A percentile compares a stretch with the other conserved stretches of the same genome.
These are phyloP conservation scores for Phlebiopsis flavidoalba DNA, from an alignment of 768 basidiomycete species.

Conservation along the genomic window DNA sequence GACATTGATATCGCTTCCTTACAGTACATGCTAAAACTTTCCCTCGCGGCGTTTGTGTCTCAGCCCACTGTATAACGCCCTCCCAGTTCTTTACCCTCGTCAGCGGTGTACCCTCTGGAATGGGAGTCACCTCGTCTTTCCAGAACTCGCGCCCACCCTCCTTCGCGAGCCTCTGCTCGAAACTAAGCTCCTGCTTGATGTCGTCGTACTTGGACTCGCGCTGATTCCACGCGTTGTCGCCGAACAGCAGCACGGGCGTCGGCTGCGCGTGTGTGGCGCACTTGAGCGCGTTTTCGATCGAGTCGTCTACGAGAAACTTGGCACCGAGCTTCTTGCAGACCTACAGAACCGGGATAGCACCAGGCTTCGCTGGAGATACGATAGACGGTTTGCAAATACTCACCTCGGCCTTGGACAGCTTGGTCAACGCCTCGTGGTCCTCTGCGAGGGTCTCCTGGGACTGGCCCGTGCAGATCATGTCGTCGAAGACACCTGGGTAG, in stretches of 20 bases:
- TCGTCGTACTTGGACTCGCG: constrained; percentile 43
- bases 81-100: constrained; percentile 60
- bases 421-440: constrained; percentile 42
- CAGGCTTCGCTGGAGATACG: neutral
- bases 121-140: constrained; percentile 42
- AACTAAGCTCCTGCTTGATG: constrained; percentile 47
- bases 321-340: constrained; percentile 63
- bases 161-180: constrained; percentile 41
- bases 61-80: constrained; percentile 48
- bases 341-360: constrained; percentile 25
- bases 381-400: constrained; percentile 10
- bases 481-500: constrained; percentile 59
- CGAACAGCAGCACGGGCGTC: constrained; percentile 65
- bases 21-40: constrained; percentile 3
- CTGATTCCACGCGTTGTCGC: constrained; percentile 73
- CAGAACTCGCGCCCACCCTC: constrained; percentile 52
- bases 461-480: constrained; percentile 69
- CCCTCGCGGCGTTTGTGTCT: constrained; percentile 17
- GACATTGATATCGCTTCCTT: neutral
- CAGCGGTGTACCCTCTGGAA: constrained; percentile 46
- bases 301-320: constrained; percentile 72
- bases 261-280: constrained; percentile 45
- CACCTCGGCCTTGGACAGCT: constrained; percentile 68
- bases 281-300: constrained; percentile 68
- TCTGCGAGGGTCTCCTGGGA: constrained; percentile 51